phyloP scores from a whole-genome alignment of 768 basidiomycete genomes.

The Thelephora aurantiotincta region DNA sequence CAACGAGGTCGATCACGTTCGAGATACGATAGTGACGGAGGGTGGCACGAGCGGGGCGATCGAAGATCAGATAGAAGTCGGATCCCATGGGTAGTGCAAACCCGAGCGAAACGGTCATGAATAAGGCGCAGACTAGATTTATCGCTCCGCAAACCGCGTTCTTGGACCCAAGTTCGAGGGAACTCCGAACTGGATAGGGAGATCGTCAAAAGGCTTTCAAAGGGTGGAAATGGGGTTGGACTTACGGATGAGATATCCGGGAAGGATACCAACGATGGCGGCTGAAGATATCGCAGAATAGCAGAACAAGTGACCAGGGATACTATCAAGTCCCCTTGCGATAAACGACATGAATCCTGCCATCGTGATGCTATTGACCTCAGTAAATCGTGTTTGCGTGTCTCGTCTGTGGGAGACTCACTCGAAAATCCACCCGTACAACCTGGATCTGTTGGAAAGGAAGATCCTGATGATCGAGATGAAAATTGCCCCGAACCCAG shows the following conservation, averaged over 20 bases:
- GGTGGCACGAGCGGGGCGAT: slow-evolving; percentile 36
- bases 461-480: slow-evolving; percentile 57
- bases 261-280: slow-evolving; percentile 74
- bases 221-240: not conserved
- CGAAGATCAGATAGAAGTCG: slow-evolving; percentile 61
- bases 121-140: slow-evolving; percentile 74
- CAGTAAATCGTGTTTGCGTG: slow-evolving; percentile 6
- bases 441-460: slow-evolving; percentile 49
- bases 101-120: slow-evolving; percentile 71
- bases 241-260: slow-evolving; percentile 72
- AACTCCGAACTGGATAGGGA: slow-evolving; percentile 49
- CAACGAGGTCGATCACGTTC: slow-evolving; percentile 35
- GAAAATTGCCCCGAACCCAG: slow-evolving; percentile 52
- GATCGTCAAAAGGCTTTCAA: slow-evolving; percentile 3
- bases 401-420: not conserved
- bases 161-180: slow-evolving; percentile 70
- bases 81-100: slow-evolving; percentile 76
- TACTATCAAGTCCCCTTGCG: slow-evolving; percentile 71
- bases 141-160: slow-evolving; percentile 72
- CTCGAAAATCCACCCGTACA: slow-evolving; percentile 57
- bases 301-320: slow-evolving; percentile 63
- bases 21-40: slow-evolving; percentile 39
- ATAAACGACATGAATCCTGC: slow-evolving; percentile 69
- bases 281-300: slow-evolving; percentile 83
- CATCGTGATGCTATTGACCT: slow-evolving; percentile 48